Base-by-base conservation (phyloP, 2,329 filamentous ascomycete species). In the Alternaria sp. region DNA sequence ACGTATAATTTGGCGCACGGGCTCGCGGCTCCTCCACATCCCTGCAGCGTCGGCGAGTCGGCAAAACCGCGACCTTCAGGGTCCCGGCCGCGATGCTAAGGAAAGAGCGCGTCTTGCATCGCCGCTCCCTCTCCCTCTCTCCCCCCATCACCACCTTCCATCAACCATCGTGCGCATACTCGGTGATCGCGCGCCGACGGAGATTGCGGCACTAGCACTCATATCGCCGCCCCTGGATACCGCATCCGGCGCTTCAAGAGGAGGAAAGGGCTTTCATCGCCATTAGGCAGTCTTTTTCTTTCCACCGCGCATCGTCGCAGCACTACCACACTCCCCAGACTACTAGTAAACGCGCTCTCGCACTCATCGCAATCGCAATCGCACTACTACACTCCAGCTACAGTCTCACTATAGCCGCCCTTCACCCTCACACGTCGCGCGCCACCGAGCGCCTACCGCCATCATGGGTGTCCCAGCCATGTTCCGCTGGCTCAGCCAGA, bases 401-500 rank as follows among this genome's bases (percentile, higher is more conserved):
- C 50, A 30, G 50, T 45, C 30, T 40, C 36, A 40, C 28, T 32
- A 56, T 63, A 54, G 28, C 53, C 49, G n/a, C 26, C 60, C 12
- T 28, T 30, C n/a, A 23, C 49, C 28, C 47, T 50, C 51, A 56
- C 54, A 60, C 32, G 26, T 5, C 57, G 57, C 67, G 65, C 68
- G 65, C 67, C 54, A 51, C 52, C 57, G 67, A 67, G 71, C 70
- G 64, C 65, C 63, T 47, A 46, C 66, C 68, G 67, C 70, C 55
- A 84, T 72, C 64, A 97, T 97, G 93, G 93, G 93, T 91, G 94
- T 97, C 76, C 93, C 93, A 72, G 93, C 94, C 65, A 91, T 96
- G 69, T 98, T 97, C 81, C 88, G 94, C 87, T 99, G 94, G 93
- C 90, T 98, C 64, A 97, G 93, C 81, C 92, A 90, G 83, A 98